These are phyloP conservation scores for Phytopythium chamaehyphon DNA, from an alignment of 352 stramenopile genomes.

Conservation along the genomic window DNA sequence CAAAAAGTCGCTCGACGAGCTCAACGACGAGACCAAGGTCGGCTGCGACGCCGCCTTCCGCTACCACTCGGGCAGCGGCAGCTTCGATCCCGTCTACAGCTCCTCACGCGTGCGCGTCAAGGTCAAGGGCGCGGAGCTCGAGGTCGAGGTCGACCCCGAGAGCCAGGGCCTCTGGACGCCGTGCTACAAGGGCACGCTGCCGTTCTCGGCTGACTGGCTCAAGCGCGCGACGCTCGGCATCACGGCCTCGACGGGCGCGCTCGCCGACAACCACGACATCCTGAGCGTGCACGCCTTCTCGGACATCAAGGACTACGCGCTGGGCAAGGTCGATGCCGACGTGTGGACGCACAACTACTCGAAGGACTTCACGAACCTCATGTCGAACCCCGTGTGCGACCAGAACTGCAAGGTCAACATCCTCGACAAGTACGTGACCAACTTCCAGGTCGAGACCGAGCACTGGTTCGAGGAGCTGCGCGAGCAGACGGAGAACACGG, in stretches of 20 bases:
- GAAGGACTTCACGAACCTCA: conserved; percentile 69
- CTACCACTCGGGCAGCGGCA: conserved; percentile 65
- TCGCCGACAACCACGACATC: conserved; percentile 85
- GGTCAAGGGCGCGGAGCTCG: conserved; percentile 44
- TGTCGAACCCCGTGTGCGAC: conserved; percentile 58
- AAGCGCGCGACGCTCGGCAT: conserved; percentile 58
- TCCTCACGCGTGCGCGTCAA: conserved; percentile 62
- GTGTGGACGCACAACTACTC: conserved; percentile 84
- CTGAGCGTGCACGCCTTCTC: conserved; percentile 63
- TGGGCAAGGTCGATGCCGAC: conserved; percentile 56
- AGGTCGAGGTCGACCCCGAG: conserved; percentile 61
- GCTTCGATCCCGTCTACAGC: conserved; percentile 72
- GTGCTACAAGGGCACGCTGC: conserved; percentile 65
- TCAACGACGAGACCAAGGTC: conserved; percentile 70
- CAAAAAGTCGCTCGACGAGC: conserved; percentile 55
- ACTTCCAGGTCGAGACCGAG: conserved; percentile 80
- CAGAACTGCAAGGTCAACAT: conserved; percentile 80
- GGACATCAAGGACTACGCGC: conserved; percentile 45
- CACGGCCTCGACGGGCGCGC: conserved; percentile 66
- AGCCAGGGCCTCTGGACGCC: conserved; percentile 47
- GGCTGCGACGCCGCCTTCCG: conserved; percentile 75
- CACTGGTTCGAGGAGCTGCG: conserved; percentile 83
- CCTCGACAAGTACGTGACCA: conserved; percentile 74
- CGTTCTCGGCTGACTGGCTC: conserved; percentile 68
- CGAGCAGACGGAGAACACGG: conserved; percentile 72